Percentiles rank a stretch among this genome's conserved stretches.
These are phyloP conservation scores for Solanum habrochaites DNA, from an alignment of 257 asterid species.

Conservation along the genomic window DNA sequence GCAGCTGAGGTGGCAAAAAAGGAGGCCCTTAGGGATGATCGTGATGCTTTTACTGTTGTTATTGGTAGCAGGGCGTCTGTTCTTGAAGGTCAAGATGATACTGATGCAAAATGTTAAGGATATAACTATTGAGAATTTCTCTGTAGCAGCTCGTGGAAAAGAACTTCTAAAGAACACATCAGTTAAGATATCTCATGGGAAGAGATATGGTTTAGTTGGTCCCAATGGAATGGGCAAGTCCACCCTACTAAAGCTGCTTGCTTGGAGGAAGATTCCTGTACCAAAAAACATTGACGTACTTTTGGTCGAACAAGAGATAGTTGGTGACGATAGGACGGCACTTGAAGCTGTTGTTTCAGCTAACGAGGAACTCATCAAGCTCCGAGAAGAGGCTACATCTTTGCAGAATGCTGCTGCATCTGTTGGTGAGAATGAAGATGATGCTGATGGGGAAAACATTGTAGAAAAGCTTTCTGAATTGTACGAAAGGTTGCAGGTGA, in stretches of 20 bases:
- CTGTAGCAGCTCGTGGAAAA: constrained; percentile 62
- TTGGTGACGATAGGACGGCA: constrained; percentile 13
- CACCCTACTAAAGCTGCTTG: constrained; percentile 23
- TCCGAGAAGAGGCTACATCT: constrained; percentile 42
- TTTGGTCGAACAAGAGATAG: constrained; percentile 18
- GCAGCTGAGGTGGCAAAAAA: constrained; percentile 40
- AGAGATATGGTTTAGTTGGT: constrained; percentile 60
- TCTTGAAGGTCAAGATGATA: constrained; percentile 52
- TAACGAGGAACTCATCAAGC: constrained; percentile 47
- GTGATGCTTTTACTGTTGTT: constrained; percentile 64
- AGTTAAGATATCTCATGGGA: constrained; percentile 63
- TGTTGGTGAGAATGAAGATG: constrained; percentile 18
- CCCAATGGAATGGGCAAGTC: constrained; percentile 77
- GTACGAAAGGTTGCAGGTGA: constrained; percentile 46
- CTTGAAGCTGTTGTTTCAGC: constrained; percentile 34
- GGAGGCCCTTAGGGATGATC: constrained; percentile 62
- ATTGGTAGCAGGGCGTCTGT: constrained; percentile 52
- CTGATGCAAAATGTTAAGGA: constrained; percentile 63
- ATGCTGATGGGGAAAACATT: constrained; percentile 22
- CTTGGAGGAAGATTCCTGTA: constrained; percentile 17
- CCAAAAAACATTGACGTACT: constrained; percentile 20
- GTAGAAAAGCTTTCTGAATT: constrained; percentile 54
- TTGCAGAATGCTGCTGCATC: constrained; percentile 28
- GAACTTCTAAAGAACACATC: constrained; percentile 49
- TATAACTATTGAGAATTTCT: constrained; percentile 46